Base-by-base conservation (phyloP, 768 basidiomycete species). In the Lentinula edodes region DNA sequence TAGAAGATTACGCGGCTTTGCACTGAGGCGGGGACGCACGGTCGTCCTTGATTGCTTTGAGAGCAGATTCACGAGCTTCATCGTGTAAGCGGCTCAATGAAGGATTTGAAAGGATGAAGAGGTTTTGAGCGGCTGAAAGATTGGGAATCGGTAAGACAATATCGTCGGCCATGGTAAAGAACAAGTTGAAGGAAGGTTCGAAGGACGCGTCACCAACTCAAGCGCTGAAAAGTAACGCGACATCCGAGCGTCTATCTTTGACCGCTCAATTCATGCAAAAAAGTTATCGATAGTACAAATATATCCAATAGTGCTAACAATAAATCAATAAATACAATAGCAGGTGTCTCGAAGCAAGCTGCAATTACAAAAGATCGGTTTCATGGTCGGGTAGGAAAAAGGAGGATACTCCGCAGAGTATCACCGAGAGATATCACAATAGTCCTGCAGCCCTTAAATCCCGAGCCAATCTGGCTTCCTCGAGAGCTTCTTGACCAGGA, bases 81-180 rank as follows among this genome's bases (percentile, higher is more conserved):
- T 85, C 80, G 66, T 94, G 91, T 3, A 90, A 79, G 52, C 84
- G 78, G 0, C 77, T 69, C 41, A 94, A 80, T 1, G 80, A 75
- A 0, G 85, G 80, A 18, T 83, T 84, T 12, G 85, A 82, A 4
- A 98, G 80, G 9, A 83, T 82, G 67, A 92, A 97, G 12, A 89
- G 77, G 69, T 89, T 83, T 67, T 96, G 90, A 0, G 95, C 82
- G 16, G 96, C 81, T 10, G 80, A 76, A 60, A 95, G 85, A 71
- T 97, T 95, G 23, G 95, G 95, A 63, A 91, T 89, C 0, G 93
- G 93, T 42, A 91, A 81, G 2, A 95, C 85, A 13, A 84, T 75
- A 65, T 95, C 92, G 73, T 96, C 91, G 58, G 91, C 83, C 92
- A 95, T 94, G 58, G 65, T 67, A 61, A 39, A 46, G 51, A 39